phyloP scores from a whole-genome alignment of 2,329 filamentous ascomycete genomes.

The Colletotrichum neosansevieriae region DNA sequence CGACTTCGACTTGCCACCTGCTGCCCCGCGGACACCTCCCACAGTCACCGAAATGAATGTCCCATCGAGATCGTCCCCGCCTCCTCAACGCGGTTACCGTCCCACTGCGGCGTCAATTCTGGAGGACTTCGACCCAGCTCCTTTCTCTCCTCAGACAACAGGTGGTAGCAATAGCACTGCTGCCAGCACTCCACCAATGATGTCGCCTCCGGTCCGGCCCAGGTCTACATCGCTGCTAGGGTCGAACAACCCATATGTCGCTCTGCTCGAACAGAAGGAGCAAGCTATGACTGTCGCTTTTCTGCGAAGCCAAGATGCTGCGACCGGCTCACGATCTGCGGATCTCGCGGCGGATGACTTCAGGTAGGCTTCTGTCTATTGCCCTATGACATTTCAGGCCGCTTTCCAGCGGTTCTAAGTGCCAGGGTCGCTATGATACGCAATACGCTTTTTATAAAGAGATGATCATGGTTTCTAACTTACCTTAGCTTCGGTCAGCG shows the following conservation, averaged over 20 bases:
- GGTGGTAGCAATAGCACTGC: slow-evolving; percentile 26
- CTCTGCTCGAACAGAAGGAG: slow-evolving; percentile 48
- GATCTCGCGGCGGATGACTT: slow-evolving; percentile 48
- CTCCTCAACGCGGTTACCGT: slow-evolving; percentile 23
- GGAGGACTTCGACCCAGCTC: slow-evolving; percentile 28
- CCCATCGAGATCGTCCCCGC: neutral
- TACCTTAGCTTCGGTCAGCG: slow-evolving; percentile 49
- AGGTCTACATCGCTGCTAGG: slow-evolving; percentile 3
- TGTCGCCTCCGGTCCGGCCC: slow-evolving; percentile 39
- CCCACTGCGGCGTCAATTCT: slow-evolving; percentile 39
- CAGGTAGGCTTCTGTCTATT: slow-evolving; percentile 44
- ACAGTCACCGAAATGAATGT: neutral
- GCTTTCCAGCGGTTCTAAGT: no score
- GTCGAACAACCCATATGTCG: slow-evolving; percentile 47
- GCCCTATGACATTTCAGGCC: neutral
- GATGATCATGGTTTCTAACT: neutral
- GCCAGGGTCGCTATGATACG: neutral
- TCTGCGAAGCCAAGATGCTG: slow-evolving; percentile 46
- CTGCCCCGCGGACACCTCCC: neutral
- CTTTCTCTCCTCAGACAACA: slow-evolving; percentile 31
- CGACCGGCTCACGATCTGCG: slow-evolving; percentile 21
- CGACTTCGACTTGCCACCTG: slow-evolving; percentile 29
- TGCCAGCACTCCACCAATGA: slow-evolving; percentile 37
- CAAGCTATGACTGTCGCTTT: slow-evolving; percentile 48
- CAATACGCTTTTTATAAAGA: no score